A percentile compares a stretch with the other conserved stretches of the same genome.
Evolutionary conservation across 805 yeast species (phyloP).

Genomic region (Candida xiaguanensis): DNA sequence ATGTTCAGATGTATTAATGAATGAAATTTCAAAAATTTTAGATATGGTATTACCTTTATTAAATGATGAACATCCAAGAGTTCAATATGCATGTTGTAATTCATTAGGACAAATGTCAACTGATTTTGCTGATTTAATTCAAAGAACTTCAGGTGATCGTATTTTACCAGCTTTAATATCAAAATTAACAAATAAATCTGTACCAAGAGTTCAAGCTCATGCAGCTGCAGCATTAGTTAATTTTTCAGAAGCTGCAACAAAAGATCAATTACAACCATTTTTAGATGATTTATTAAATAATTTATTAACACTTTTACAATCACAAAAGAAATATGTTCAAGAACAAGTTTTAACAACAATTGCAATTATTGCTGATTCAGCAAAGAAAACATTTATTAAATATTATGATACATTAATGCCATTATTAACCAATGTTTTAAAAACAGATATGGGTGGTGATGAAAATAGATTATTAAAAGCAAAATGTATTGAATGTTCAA

Average conservation of each 20-base stretch:
- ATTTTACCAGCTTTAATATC: constrained; percentile 87
- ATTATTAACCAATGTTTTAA: constrained; percentile 70
- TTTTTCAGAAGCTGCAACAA: constrained; percentile 87
- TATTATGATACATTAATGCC: constrained; percentile 96
- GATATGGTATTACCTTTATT: constrained; percentile 85
- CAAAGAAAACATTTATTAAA: constrained; percentile 80
- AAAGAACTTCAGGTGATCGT: constrained; percentile 71
- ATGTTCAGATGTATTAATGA: constrained; percentile 80
- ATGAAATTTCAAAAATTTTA: constrained; percentile 75
- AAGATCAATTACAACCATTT: constrained; percentile 88
- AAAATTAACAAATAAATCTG: constrained; percentile 66
- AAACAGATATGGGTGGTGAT: constrained; percentile 73
- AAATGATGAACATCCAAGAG: constrained; percentile 85
- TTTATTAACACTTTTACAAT: constrained; percentile 69
- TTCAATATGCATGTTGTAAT: constrained; percentile 95
- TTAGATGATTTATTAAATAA: constrained; percentile 76
- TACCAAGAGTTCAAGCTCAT: constrained; percentile 93
- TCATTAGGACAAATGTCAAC: constrained; percentile 96
- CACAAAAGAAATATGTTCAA: constrained; percentile 90
- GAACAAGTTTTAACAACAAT: constrained; percentile 96
- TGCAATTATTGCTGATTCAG: constrained; percentile 96
- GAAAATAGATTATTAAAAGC: constrained; percentile 82
- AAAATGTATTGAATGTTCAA: constrained; percentile 93
- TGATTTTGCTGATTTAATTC: constrained; percentile 88
- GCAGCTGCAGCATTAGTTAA: constrained; percentile 98